Evolutionary conservation across 2,329 filamentous ascomycete genomes (phyloP), one percentile per base, ranked within the genome.

Genomic region (Fusarium sp.): DNA sequence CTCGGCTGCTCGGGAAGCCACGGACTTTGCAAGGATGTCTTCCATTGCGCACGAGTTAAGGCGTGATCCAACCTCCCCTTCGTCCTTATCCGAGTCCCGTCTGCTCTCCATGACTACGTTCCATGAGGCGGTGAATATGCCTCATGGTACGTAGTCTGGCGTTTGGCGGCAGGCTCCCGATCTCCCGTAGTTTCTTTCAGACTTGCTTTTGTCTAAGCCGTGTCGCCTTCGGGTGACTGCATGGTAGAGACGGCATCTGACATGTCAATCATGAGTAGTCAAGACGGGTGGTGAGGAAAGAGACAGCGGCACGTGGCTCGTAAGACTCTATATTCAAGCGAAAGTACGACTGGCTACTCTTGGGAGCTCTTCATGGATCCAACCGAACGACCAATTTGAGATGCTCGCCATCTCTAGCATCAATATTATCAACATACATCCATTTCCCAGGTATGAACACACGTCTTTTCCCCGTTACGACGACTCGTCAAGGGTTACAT

Each of bases 221-320:
- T 27, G 11, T 24, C 27, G 5, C 11, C 57, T 62, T 62, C 71
- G 71, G 71, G 73, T 74, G 71, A 71, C 60, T 73, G 67, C 71
- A 73, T 53, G 49, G 16, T 68, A 40, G 49, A 67, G 63, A 64
- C 71, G 63, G 68, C 68, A 72, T 72, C 71, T 74, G 72, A 70
- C 66, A 74, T 74, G 65, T 71, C 65, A 70, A 72, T 63, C 69
- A 74, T 74, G 72, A 68, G 64, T 58, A 27, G 69, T 57, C 73
- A 66, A 74, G 17, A 66, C 68, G 63, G 69, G 72, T 58, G 44
- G 72, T 58, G 44, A 59, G 72, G 53, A 67, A 74, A 73, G 66
- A 70, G 62, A 65, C 72, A 65, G 66, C 72, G 53, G 65, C 62
- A 67, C 69, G 53, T 64, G 65, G 56, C 60, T 73, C 69, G 33